A percentile compares a stretch with the other conserved stretches of the same genome.
Evolutionary conservation across 176 grass and related monocot genomes (phyloP).

Genomic region (Rhynchospora tenuis): DNA sequence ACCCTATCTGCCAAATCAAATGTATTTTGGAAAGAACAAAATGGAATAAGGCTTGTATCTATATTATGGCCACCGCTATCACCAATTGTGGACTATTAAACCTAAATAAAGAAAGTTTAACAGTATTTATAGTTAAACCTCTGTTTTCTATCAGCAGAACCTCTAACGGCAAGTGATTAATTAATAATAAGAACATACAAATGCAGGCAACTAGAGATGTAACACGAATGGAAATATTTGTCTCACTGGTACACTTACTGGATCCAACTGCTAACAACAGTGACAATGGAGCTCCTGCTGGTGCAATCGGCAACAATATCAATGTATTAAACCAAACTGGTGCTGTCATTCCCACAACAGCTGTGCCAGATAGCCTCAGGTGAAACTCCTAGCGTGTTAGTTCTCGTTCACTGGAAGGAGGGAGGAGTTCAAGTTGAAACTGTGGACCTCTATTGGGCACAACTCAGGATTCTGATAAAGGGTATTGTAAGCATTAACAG

Average conservation of each 20-base stretch:
- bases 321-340: conserved; percentile 45
- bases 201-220: conserved; percentile 52
- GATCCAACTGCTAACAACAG: conserved; percentile 18
- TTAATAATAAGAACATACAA: not conserved
- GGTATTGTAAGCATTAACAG: not conserved
- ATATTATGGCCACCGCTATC: not conserved
- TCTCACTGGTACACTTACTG: conserved; percentile 47
- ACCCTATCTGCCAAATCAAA: not conserved
- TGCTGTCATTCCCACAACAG: conserved; percentile 45
- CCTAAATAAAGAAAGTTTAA: not conserved
- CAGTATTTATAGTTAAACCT: not conserved
- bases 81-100: not conserved
- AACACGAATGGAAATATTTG: conserved; percentile 62
- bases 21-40: not conserved
- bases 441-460: not conserved
- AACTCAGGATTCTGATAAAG: not conserved
- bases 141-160: not conserved
- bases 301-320: not conserved
- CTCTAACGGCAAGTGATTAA: not conserved
- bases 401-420: not conserved
- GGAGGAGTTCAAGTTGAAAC: not conserved
- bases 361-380: conserved; percentile 37
- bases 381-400: conserved; percentile 22
- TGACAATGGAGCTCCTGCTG: not conserved
- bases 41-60: not conserved